phyloP scores from a whole-genome alignment of 2,329 filamentous ascomycete species.

The Volutella citrinella region DNA sequence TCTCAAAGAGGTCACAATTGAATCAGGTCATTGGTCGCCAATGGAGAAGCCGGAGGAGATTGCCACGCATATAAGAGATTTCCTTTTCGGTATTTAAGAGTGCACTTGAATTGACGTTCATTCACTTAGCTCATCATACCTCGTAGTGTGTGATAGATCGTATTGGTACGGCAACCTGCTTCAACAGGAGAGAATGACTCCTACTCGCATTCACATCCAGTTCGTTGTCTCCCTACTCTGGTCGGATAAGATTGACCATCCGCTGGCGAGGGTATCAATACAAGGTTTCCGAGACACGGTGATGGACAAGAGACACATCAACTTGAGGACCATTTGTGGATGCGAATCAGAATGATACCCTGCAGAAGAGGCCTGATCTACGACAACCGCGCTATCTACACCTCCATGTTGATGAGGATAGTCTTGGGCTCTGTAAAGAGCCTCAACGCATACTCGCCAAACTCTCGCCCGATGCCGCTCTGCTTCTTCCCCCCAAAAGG shows the following conservation, averaged over 20 bases:
- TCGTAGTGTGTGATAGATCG: no score
- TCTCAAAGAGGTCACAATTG: conserved; percentile 7
- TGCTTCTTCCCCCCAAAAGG: conserved; percentile 12
- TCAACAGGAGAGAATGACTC: no score
- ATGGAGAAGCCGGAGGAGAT: conserved; percentile 13
- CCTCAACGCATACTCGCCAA: conserved; percentile 10
- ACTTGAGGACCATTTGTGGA: no score
- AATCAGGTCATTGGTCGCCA: conserved; percentile 10
- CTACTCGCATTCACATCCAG: no score
- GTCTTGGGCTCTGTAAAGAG: conserved; percentile 13
- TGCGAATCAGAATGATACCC: no score
- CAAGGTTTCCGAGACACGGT: no score
- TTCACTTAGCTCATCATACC: background rate
- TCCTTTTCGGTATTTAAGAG: background rate
- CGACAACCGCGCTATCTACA: conserved; percentile 3
- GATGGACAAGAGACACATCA: no score
- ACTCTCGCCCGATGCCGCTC: conserved; percentile 11
- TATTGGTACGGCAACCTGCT: no score
- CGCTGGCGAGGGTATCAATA: no score
- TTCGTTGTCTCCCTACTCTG: no score
- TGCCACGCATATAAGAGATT: conserved; percentile 4
- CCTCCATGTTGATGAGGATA: conserved; percentile 11
- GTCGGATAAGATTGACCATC: no score
- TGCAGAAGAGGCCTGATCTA: no score
- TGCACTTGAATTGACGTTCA: background rate